Evolutionary conservation across 148 eudicot species (phyloP).

Genomic region (Rhododendron mucronatum): DNA sequence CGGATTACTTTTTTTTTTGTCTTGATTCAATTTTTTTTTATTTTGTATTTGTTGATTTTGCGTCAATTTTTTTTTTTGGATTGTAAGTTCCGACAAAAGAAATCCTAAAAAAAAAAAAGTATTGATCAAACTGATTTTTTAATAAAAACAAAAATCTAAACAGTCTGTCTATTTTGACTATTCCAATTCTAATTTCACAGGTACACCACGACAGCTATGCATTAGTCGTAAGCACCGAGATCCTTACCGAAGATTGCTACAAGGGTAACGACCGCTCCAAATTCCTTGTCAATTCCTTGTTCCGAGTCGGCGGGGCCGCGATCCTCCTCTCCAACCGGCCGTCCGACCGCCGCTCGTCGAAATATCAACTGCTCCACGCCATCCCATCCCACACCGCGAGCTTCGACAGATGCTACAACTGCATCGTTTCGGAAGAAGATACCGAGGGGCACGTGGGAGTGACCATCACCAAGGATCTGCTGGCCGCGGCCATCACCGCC

Average conservation of each 20-base stretch:
- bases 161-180: too few species aligned
- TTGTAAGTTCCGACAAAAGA: too few species aligned
- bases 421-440: constrained; percentile 36
- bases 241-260: constrained; percentile 14
- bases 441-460: constrained; percentile 20
- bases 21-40: too few species aligned
- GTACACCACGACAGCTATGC: constrained; percentile 5
- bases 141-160: too few species aligned
- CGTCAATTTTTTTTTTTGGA: too few species aligned
- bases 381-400: constrained; percentile 26
- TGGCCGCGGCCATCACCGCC: constrained; percentile 21
- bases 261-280: constrained; percentile 11
- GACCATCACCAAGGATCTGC: constrained; percentile 21
- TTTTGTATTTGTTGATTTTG: too few species aligned
- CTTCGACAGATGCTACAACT: constrained; percentile 23
- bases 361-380: constrained; percentile 32
- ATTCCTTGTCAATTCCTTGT: constrained; percentile 18
- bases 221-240: constrained; percentile 16
- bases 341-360: constrained; percentile 15
- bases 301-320: constrained; percentile 38
- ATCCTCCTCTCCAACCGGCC: constrained; percentile 30
- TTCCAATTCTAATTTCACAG: background rate
- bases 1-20: too few species aligned
- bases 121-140: too few species aligned
- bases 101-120: too few species aligned